Conservation (phyloP, 2,329 filamentous ascomycete genomes). For the Penicillium sp. region DNA sequence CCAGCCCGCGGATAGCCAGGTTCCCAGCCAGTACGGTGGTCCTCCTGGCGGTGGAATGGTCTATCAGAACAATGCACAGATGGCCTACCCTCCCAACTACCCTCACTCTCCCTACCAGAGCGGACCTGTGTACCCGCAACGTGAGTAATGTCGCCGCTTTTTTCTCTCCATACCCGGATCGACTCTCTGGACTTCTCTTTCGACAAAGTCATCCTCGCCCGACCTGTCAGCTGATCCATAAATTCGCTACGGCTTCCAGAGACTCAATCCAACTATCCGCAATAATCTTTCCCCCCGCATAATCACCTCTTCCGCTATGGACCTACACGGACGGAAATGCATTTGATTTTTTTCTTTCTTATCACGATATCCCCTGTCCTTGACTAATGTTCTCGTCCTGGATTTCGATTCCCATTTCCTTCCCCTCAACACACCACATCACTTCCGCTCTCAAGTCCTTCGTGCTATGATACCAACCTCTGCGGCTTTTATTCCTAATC, state of each 20-base stretch:
- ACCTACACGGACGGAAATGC: constrained; percentile 16
- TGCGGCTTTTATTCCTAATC: constrained; percentile 30
- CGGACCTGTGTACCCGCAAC: constrained; percentile 52
- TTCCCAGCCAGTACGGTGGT: constrained; percentile 62
- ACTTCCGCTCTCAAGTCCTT: constrained; percentile 25
- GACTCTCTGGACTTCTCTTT: constrained; percentile 18
- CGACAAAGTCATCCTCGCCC: constrained; percentile 17
- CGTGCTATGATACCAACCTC: constrained; percentile 39
- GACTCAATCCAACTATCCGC: constrained; percentile 39
- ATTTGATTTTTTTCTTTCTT: constrained; percentile 30
- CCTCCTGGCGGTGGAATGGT: constrained; percentile 53
- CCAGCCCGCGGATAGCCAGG: constrained; percentile 57
- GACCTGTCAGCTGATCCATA: constrained; percentile 27
- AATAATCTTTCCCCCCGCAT: constrained; percentile 32
- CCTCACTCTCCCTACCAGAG: constrained; percentile 53
- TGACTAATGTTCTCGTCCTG: constrained; percentile 36
- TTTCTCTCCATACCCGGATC: constrained; percentile 16
- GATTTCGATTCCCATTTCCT: constrained; percentile 20
- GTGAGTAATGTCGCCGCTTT: constrained; percentile 42
- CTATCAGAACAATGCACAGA: constrained; percentile 51
- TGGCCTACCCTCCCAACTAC: constrained; percentile 49
- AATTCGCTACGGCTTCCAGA: constrained; percentile 35
- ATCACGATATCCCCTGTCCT: constrained; percentile 37
- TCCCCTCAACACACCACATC: constrained; percentile 1
- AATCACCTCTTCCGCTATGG: constrained; percentile 23